phyloP scores from a whole-genome alignment of 768 basidiomycete species.

The Macrolepiota dolichaula region DNA sequence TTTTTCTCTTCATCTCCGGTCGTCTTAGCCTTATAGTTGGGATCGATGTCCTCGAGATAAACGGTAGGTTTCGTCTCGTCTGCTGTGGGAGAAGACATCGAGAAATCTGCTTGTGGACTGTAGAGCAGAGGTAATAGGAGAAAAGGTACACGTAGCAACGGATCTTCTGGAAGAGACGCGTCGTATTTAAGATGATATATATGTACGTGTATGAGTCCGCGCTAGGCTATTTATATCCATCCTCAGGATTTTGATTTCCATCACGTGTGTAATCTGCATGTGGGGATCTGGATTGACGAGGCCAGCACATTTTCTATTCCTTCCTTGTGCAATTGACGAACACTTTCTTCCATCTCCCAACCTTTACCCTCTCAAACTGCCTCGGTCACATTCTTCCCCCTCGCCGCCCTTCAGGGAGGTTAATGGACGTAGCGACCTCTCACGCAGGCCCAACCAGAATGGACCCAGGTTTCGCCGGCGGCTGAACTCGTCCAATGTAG shows the following conservation, averaged over 20 bases:
- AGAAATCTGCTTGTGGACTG: conserved; percentile 4
- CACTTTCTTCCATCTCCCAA: neutral
- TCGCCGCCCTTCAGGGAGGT: conserved; percentile 63
- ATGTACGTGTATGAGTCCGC: neutral
- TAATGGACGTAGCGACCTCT: conserved; percentile 46
- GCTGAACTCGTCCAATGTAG: conserved; percentile 23
- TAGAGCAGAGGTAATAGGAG: neutral
- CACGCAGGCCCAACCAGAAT: conserved; percentile 33
- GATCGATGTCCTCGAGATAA: conserved; percentile 46
- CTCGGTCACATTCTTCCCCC: conserved; percentile 76
- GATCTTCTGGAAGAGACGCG: conserved; percentile 5
- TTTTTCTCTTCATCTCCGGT: neutral
- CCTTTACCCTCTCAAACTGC: conserved; percentile 49
- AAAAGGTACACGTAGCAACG: neutral
- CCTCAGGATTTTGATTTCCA: neutral
- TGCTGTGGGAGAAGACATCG: conserved; percentile 6
- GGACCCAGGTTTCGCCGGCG: conserved; percentile 32
- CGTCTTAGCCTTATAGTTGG: conserved; percentile 3
- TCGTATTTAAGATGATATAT: neutral
- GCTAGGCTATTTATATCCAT: conserved; percentile 5
- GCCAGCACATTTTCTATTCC: conserved; percentile 1
- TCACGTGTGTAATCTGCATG: conserved; percentile 9
- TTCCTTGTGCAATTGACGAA: neutral
- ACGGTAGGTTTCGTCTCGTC: conserved; percentile 20
- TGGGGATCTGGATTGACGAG: neutral